Evolutionary conservation across 2,329 filamentous ascomycete species (phyloP).

Genomic region (Cryphonectria naterciae): DNA sequence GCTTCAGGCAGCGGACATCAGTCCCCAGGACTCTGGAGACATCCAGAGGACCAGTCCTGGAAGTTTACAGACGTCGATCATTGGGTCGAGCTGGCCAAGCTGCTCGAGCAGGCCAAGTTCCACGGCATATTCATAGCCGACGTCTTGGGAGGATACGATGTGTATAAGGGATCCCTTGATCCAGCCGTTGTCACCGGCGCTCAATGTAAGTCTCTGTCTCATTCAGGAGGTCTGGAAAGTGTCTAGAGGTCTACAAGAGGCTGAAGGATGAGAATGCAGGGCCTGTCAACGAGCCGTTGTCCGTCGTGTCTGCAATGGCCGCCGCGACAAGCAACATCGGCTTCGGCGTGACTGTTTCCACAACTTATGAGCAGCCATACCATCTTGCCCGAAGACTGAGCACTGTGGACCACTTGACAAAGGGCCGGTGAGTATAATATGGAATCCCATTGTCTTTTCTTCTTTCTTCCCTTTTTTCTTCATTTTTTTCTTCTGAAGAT

Average conservation of each 20-base stretch:
- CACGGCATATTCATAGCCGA: conserved; percentile 71
- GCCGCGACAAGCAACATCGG: conserved; percentile 68
- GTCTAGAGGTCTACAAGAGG: neutral
- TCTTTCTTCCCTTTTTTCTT: too few species aligned
- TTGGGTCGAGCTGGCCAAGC: conserved; percentile 63
- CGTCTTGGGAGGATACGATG: conserved; percentile 68
- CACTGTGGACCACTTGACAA: conserved; percentile 69
- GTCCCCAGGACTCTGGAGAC: conserved; percentile 57
- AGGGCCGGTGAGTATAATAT: conserved; percentile 49
- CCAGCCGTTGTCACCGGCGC: conserved; percentile 65
- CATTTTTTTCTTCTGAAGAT: neutral
- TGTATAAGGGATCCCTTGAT: conserved; percentile 64
- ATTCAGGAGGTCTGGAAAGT: neutral
- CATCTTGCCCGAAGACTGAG: conserved; percentile 67
- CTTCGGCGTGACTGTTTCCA: conserved; percentile 70
- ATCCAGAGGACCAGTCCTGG: conserved; percentile 66
- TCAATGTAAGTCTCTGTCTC: conserved; percentile 50
- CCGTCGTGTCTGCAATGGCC: conserved; percentile 68
- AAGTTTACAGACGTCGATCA: conserved; percentile 64
- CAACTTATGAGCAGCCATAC: conserved; percentile 72
- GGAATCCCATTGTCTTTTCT: neutral
- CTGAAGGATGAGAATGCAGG: neutral
- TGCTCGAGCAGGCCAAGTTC: conserved; percentile 65
- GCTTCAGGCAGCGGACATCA: conserved; percentile 48
- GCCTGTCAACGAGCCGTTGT: conserved; percentile 71